phyloP scores from a whole-genome alignment of 805 yeast species.

The Saccharomycopsis sp. region DNA sequence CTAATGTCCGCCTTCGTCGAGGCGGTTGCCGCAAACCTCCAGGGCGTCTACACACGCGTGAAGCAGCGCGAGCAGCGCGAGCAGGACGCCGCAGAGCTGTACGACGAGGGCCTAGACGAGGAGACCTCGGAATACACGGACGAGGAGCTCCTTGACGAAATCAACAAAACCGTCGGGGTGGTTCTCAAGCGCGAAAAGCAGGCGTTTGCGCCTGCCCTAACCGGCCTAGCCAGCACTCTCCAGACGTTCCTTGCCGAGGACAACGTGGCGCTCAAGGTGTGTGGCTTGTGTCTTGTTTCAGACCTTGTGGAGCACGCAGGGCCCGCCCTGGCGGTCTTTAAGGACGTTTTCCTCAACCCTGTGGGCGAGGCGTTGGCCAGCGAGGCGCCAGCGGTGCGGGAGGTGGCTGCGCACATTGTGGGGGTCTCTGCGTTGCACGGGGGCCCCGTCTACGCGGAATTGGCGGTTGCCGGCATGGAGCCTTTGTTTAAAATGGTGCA shows the following conservation, averaged over 20 bases:
- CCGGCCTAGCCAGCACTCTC: constrained; percentile 58
- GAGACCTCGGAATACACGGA: constrained; percentile 82
- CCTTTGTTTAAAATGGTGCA: constrained; percentile 66
- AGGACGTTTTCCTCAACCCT: constrained; percentile 55
- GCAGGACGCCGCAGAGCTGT: constrained; percentile 65
- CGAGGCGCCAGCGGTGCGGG: constrained; percentile 69
- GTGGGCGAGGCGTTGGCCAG: constrained; percentile 59
- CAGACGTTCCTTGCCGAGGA: constrained; percentile 57
- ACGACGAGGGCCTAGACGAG: constrained; percentile 78
- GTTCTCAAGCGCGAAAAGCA: constrained; percentile 58
- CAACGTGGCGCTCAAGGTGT: constrained; percentile 60
- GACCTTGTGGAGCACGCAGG: constrained; percentile 81
- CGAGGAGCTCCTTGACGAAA: constrained; percentile 83
- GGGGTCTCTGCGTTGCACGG: constrained; percentile 86
- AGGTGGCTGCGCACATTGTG: constrained; percentile 76
- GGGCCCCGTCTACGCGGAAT: constrained; percentile 52
- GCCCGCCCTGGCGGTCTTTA: constrained; percentile 53
- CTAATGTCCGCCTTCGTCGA: constrained; percentile 52
- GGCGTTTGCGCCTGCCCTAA: constrained; percentile 58
- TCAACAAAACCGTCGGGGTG: constrained; percentile 65
- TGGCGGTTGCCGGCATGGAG: constrained; percentile 64
- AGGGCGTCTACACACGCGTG: constrained; percentile 65
- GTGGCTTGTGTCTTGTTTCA: constrained; percentile 73
- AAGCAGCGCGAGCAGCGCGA: constrained; percentile 66
- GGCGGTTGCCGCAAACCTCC: constrained; percentile 53